A percentile compares a stretch with the other conserved stretches of the same genome.
These are phyloP conservation scores for Kurtzmaniella fragi DNA, from an alignment of 805 yeast genomes.

Conservation along the genomic window DNA sequence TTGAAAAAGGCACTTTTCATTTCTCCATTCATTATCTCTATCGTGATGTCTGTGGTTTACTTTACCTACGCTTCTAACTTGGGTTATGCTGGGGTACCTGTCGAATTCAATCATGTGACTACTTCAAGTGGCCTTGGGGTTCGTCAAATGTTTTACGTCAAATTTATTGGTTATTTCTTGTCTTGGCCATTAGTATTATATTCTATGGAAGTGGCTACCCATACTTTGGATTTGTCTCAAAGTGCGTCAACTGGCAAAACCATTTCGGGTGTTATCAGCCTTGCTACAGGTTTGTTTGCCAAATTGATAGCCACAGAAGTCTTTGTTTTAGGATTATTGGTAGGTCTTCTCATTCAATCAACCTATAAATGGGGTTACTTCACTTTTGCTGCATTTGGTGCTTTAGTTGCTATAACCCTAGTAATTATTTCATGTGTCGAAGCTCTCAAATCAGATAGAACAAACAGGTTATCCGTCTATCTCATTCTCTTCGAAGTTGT, in stretches of 20 bases:
- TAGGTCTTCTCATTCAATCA: slow-evolving; percentile 51
- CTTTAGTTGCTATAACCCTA: slow-evolving; percentile 36
- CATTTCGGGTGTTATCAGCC: slow-evolving; percentile 20
- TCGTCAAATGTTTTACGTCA: slow-evolving; percentile 54
- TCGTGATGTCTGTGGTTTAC: slow-evolving; percentile 44
- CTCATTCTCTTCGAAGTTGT: slow-evolving; percentile 28
- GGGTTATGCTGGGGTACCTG: slow-evolving; percentile 46
- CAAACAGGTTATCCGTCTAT: slow-evolving; percentile 7
- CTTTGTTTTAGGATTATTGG: slow-evolving; percentile 48
- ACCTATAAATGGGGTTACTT: slow-evolving; percentile 69
- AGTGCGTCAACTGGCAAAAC: slow-evolving; percentile 26
- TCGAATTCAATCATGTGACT: slow-evolving; percentile 46
- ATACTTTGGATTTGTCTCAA: slow-evolving; percentile 25
- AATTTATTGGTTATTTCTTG: slow-evolving; percentile 55
- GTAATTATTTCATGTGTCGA: slow-evolving; percentile 8
- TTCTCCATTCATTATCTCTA: slow-evolving; percentile 38
- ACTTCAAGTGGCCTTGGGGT: slow-evolving; percentile 20
- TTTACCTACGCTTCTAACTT: slow-evolving; percentile 55
- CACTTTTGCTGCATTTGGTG: slow-evolving; percentile 45
- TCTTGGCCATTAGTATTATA: slow-evolving; percentile 43
- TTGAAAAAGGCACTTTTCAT: slow-evolving; percentile 31
- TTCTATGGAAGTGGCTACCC: slow-evolving; percentile 25
- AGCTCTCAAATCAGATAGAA: slow-evolving; percentile 4
- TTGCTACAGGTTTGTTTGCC: slow-evolving; percentile 33
- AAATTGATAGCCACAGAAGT: slow-evolving; percentile 43